phyloP scores from a whole-genome alignment of 495 filamentous ascomycete species.

The Podospora sp. region DNA sequence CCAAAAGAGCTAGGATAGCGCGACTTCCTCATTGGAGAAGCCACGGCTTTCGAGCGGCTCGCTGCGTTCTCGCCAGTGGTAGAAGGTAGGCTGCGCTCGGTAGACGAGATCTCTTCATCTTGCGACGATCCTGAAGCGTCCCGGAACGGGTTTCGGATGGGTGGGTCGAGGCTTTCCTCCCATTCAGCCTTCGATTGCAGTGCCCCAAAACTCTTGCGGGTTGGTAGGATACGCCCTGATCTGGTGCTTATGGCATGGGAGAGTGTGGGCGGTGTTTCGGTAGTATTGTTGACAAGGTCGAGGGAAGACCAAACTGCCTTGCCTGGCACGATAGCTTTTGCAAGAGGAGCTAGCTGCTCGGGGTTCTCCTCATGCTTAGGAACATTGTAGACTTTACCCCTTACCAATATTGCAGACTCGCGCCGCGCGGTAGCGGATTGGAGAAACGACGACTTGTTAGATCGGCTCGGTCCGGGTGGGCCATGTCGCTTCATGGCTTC shows the following conservation, averaged over 20 bases:
- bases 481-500: slow-evolving; percentile 1
- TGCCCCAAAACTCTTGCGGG: slow-evolving; percentile 26
- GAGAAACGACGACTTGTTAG: slow-evolving; percentile 9
- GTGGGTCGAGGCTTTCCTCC: slow-evolving; percentile 5
- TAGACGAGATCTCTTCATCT: background rate
- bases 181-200: slow-evolving; percentile 17
- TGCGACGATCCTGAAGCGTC: background rate
- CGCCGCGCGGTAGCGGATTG: slow-evolving; percentile 3
- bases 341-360: background rate
- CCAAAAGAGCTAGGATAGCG: slow-evolving; percentile 22
- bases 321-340: background rate
- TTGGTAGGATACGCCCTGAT: slow-evolving; percentile 18
- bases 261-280: slow-evolving; percentile 5
- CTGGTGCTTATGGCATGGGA: slow-evolving; percentile 17
- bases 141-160: slow-evolving; percentile 7
- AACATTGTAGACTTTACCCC: slow-evolving; percentile 14
- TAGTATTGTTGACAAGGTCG: slow-evolving; percentile 17
- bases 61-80: background rate
- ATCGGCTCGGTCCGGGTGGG: background rate
- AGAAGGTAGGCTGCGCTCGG: background rate
- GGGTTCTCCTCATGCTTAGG: slow-evolving; percentile 10
- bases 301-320: background rate
- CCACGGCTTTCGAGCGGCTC: background rate
- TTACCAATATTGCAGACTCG: slow-evolving; percentile 13
- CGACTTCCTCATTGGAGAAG: background rate